Conservation (phyloP, 345 rosid genomes). For the Eucalyptus curtisii region DNA sequence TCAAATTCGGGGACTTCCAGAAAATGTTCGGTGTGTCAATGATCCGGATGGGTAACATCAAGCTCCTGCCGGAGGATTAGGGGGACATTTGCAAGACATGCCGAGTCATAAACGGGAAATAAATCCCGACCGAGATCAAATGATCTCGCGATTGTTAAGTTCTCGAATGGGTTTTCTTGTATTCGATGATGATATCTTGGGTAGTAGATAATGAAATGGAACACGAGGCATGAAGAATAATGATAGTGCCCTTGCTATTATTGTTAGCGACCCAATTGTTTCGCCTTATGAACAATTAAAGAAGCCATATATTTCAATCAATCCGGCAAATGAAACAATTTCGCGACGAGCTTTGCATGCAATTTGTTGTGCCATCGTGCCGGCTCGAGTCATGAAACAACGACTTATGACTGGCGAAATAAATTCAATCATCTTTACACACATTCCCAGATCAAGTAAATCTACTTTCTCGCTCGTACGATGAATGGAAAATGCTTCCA, state of each 20-base stretch:
- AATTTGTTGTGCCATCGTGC: too few species aligned
- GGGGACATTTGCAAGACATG: conserved; percentile 55
- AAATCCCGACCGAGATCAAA: not conserved
- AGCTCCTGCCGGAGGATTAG: conserved; percentile 36
- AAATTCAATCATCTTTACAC: not conserved
- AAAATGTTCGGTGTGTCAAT: conserved; percentile 48
- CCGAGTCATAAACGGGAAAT: conserved; percentile 2
- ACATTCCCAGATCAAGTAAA: not conserved
- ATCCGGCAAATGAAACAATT: not conserved
- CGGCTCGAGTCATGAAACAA: too few species aligned
- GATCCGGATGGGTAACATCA: conserved; percentile 51
- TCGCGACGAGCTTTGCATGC: too few species aligned
- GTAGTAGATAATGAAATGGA: not conserved
- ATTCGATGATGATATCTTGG: not conserved
- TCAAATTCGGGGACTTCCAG: conserved; percentile 42
- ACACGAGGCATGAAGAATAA: not conserved
- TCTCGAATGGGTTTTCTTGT: too few species aligned
- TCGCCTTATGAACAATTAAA: not conserved
- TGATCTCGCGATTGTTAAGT: not conserved
- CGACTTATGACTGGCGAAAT: too few species aligned
- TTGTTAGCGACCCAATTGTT: not conserved
- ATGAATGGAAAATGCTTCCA: not conserved
- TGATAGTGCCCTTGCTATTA: too few species aligned
- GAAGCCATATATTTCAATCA: not conserved
- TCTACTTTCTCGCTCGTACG: not conserved